A percentile compares a stretch with the other conserved stretches of the same genome.
These are phyloP conservation scores for Cladosporium sp. DNA, from an alignment of 2,329 filamentous ascomycete species.

Conservation along the genomic window DNA sequence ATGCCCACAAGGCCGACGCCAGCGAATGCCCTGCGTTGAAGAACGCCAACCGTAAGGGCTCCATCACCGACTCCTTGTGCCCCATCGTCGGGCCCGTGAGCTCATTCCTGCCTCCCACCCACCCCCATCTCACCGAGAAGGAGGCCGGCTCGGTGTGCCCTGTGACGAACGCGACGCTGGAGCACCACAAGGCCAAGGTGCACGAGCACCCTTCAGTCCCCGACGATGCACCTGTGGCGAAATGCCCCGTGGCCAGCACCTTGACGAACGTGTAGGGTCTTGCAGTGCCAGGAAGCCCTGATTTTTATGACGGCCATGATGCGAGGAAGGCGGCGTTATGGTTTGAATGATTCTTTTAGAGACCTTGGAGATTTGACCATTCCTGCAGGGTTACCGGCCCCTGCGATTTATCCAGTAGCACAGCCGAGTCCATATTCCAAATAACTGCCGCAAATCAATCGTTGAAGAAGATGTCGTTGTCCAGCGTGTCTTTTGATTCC, in stretches of 20 bases:
- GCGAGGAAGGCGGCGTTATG: slow-evolving; percentile 1
- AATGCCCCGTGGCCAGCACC: slow-evolving; percentile 40
- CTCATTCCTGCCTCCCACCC: slow-evolving; percentile 37
- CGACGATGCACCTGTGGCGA: slow-evolving; percentile 32
- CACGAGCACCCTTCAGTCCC: slow-evolving; percentile 37
- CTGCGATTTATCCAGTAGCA: too few species aligned
- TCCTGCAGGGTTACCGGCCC: slow-evolving; percentile 3
- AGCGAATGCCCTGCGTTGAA: slow-evolving; percentile 40
- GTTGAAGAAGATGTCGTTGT: too few species aligned
- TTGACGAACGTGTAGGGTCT: slow-evolving; percentile 5
- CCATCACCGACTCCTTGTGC: slow-evolving; percentile 40
- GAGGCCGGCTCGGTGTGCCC: slow-evolving; percentile 37
- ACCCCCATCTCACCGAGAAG: slow-evolving; percentile 36
- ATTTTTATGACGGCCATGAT: slow-evolving; percentile 5
- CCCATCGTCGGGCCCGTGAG: slow-evolving; percentile 41
- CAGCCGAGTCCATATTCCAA: too few species aligned
- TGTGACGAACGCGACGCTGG: slow-evolving; percentile 41
- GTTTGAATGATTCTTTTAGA: neutral
- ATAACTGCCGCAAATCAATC: too few species aligned
- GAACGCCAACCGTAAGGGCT: slow-evolving; percentile 33
- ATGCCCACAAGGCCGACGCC: slow-evolving; percentile 28
- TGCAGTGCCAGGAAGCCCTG: neutral
- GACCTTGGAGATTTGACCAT: slow-evolving; percentile 29
- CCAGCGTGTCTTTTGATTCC: too few species aligned
- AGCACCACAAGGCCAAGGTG: slow-evolving; percentile 41